Evolutionary conservation across 108 stramenopile genomes (phyloP).

Genomic region (Cyclotella atomus): DNA sequence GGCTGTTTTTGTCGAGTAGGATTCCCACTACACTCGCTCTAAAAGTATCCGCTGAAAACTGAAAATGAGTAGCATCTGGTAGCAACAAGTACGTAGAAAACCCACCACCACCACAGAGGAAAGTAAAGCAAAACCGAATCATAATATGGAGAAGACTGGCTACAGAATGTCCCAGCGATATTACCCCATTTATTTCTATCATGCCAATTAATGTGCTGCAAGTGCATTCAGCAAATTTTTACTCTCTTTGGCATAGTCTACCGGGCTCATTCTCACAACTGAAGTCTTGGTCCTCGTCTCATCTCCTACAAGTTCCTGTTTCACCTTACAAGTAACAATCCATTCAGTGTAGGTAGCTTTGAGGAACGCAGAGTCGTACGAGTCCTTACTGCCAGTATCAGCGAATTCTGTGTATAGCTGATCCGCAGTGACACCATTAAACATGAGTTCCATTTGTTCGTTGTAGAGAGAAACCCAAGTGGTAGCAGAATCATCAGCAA

Average conservation of each 20-base stretch:
- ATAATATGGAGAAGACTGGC: no score
- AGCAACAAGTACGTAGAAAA: no score
- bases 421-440: constrained; percentile 85
- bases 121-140: no score
- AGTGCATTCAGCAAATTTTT: constrained; percentile 80
- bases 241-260: constrained; percentile 87
- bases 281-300: constrained; percentile 86
- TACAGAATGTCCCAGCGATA: no score
- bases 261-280: constrained; percentile 71
- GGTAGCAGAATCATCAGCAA: constrained; percentile 83
- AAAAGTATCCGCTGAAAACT: no score
- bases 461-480: constrained; percentile 94
- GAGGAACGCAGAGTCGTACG: constrained; percentile 74
- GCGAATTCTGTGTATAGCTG: constrained; percentile 59
- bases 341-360: constrained; percentile 84
- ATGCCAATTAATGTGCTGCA: not conserved
- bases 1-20: no score
- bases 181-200: no score
- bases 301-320: constrained; percentile 91
- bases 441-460: constrained; percentile 79
- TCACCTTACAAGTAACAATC: constrained; percentile 91
- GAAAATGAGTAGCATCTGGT: no score
- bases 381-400: constrained; percentile 51
- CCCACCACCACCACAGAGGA: no score
- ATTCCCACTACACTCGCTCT: no score